phyloP scores from a whole-genome alignment of 495 filamentous ascomycete species.

The Aspergillus heteromorphus region DNA sequence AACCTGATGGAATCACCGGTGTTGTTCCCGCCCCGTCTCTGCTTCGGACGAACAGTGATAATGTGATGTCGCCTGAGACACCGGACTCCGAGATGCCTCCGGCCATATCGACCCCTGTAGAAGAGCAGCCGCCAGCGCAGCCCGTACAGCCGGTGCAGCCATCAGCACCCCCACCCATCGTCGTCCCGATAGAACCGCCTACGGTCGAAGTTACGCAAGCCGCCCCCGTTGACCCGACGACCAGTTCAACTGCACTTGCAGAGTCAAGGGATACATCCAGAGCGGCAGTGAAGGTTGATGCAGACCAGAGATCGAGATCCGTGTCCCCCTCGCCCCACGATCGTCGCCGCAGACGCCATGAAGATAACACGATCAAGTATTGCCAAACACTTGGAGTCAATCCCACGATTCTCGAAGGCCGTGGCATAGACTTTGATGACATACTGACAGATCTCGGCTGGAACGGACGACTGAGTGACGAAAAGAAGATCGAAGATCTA shows the following conservation, averaged over 20 bases:
- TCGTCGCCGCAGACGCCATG: slow-evolving; percentile 56
- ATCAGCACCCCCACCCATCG: slow-evolving; percentile 8
- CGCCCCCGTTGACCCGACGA: slow-evolving; percentile 19
- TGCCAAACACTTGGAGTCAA: slow-evolving; percentile 73
- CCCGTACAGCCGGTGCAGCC: slow-evolving; percentile 4
- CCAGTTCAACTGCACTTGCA: slow-evolving; percentile 29
- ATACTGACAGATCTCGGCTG: slow-evolving; percentile 86
- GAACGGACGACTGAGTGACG: slow-evolving; percentile 67
- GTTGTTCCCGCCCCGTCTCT: slow-evolving; percentile 72
- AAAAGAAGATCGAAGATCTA: slow-evolving; percentile 73
- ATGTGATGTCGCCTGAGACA: slow-evolving; percentile 16
- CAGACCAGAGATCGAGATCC: slow-evolving; percentile 27
- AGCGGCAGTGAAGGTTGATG: slow-evolving; percentile 15
- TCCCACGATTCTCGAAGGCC: slow-evolving; percentile 58
- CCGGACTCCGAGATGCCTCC: slow-evolving; percentile 8
- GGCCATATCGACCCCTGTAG: slow-evolving; percentile 1
- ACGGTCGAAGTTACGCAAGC: slow-evolving; percentile 38
- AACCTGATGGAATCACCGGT: slow-evolving; percentile 79
- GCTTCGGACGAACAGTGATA: slow-evolving; percentile 31
- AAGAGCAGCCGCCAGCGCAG: background rate
- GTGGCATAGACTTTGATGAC: slow-evolving; percentile 67
- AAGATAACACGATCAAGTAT: slow-evolving; percentile 73
- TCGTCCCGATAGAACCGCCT: slow-evolving; percentile 23
- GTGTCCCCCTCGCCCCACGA: slow-evolving; percentile 39
- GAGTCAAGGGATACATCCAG: slow-evolving; percentile 30